Percentiles rank a stretch among this genome's conserved stretches.
Evolutionary conservation across 495 filamentous ascomycete genomes (phyloP).

Genomic region (Aspergillus cavernicola): DNA sequence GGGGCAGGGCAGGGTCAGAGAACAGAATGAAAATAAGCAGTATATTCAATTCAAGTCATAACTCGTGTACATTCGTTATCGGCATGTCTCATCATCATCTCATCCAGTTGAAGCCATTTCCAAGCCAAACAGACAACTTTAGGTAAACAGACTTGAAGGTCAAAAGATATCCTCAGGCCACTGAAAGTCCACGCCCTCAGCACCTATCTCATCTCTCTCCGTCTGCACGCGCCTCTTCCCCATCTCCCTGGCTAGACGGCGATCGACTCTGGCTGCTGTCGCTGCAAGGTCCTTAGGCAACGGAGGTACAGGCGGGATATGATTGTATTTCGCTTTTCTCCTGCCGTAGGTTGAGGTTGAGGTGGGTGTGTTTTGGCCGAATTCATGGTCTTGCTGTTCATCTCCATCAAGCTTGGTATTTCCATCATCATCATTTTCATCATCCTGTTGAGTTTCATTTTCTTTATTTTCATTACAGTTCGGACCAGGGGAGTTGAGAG

Average conservation of each 20-base stretch:
- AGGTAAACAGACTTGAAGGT: too few relatives aligned
- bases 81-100: not conserved
- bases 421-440: not conserved
- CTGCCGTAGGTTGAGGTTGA: conserved; percentile 13
- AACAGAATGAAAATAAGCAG: too few relatives aligned
- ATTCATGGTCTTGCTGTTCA: not conserved
- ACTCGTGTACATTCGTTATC: conserved; percentile 13
- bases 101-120: too few relatives aligned
- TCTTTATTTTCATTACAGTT: conserved; percentile 18
- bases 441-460: conserved; percentile 4
- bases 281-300: conserved; percentile 38
- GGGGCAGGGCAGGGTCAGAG: too few relatives aligned
- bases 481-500: conserved; percentile 2
- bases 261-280: conserved; percentile 32
- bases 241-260: conserved; percentile 26
- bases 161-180: conserved; percentile 51
- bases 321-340: conserved; percentile 23
- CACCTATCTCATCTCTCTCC: not conserved
- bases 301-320: conserved; percentile 45
- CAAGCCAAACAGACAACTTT: too few relatives aligned
- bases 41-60: conserved; percentile 5
- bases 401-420: not conserved
- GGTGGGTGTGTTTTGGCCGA: conserved; percentile 1
- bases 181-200: conserved; percentile 19
- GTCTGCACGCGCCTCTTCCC: conserved; percentile 20